Base-by-base conservation (phyloP, 306 rosid genomes). In the Fagus crenata region DNA sequence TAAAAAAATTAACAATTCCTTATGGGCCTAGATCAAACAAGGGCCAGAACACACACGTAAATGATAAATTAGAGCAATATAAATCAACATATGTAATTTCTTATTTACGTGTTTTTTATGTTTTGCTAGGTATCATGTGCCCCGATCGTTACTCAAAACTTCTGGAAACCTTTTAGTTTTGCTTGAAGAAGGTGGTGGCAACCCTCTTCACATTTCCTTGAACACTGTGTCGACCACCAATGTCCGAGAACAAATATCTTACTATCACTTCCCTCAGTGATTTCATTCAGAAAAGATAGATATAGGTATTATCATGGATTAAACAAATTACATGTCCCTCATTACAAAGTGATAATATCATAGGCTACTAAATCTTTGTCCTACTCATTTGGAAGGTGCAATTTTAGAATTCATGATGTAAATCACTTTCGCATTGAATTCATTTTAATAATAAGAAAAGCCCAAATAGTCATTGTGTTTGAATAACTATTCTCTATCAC, bases 161-260 rank as follows among this genome's bases (percentile, higher is more conserved):
- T 71, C 78, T 12, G 85, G 43, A 6, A 91, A 91, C 53, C 77
- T 78, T 63, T 69, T 91, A 75, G 81, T 91, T 53, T 49, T 91
- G 81, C 1, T 87, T n/a, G 96, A 91, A 46, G 93, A 89, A 91
- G 80, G 64, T 64, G 93, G 93, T 72, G 96, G 93, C 67, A 86
- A 89, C 76, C 93, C 92, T 82, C 85, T 86, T 80, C 82, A 31
- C 5, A 76, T 89, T 68, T 81, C 89, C 37, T 76, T 86, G 83
- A 60, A 75, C 81, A 81, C 78, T 61, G 85, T 89, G 56, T 81
- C 87, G 11, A 76, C 87, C 40, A 71, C 71, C 39, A 41, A 14
- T 54, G 12, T 9, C 28, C 17, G 12, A 35, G 39, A 83, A 63
- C 3, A 14, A 4, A 17, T 31, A 14, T 1, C 32, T 15, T 69